These are phyloP conservation scores for Gossypium gossypioides DNA, from an alignment of 441 rosid species.

Conservation along the genomic window DNA sequence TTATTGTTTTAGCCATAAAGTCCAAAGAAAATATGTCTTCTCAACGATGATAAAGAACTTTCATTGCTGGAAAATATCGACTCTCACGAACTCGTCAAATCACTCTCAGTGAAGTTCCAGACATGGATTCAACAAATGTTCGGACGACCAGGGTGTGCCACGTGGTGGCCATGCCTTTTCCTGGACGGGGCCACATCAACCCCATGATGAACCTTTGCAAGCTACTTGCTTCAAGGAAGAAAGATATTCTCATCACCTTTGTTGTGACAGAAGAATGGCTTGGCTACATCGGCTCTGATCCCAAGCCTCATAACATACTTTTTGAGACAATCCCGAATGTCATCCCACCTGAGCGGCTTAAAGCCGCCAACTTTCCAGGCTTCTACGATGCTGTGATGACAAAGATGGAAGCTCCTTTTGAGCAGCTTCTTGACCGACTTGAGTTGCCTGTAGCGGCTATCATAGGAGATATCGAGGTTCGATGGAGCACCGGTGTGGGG, in stretches of 20 bases:
- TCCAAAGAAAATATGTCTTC: neutral
- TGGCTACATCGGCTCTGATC: slow-evolving; percentile 15
- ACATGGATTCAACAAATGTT: neutral
- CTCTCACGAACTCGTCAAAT: neutral
- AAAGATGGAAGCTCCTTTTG: slow-evolving; percentile 30
- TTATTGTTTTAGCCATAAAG: neutral
- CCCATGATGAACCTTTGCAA: slow-evolving; percentile 34
- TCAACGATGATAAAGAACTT: neutral
- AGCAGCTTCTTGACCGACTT: slow-evolving; percentile 26
- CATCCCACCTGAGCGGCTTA: slow-evolving; percentile 20
- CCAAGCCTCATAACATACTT: slow-evolving; percentile 16
- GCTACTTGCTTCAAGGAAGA: slow-evolving; percentile 6
- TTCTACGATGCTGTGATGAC: slow-evolving; percentile 28
- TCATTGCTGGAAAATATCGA: neutral
- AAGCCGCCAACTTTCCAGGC: slow-evolving; percentile 25
- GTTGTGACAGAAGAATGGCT: slow-evolving; percentile 33
- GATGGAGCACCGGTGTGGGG: slow-evolving; percentile 19
- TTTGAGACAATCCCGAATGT: slow-evolving; percentile 22
- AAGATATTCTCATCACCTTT: slow-evolving; percentile 21
- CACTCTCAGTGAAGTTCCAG: neutral
- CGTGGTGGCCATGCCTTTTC: slow-evolving; percentile 30
- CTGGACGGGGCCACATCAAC: slow-evolving; percentile 28
- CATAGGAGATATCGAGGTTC: slow-evolving; percentile 19
- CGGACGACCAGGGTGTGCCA: slow-evolving; percentile 13
- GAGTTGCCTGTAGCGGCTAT: slow-evolving; percentile 19